Evolutionary conservation across 2,329 filamentous ascomycete species (phyloP), one percentile per base, ranked within the genome.

Genomic region (Scolecobasidium constrictum): DNA sequence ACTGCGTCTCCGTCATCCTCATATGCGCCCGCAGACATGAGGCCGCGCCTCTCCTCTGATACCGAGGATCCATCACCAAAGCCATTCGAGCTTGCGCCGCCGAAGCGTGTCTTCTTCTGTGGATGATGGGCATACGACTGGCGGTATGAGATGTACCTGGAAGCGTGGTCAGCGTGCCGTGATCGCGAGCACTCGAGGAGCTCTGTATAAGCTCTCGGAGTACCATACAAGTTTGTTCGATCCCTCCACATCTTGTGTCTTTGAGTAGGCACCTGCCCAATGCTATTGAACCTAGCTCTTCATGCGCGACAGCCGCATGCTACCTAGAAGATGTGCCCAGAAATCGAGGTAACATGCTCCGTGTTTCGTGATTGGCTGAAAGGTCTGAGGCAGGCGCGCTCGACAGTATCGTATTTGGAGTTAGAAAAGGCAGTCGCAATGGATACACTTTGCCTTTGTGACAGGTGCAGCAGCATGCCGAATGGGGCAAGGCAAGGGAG

Each of bases 101-200:
- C 60, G 56, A 66, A 62, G 55, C 81, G 81, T 52, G 79, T 78
- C 66, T 87, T 86, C 67, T 93, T 88, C 47, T 80, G 77, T 42
- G 92, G 92, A 61, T 95, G 88, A 64, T 96, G 92, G 55, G 87
- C 79, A 66, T 95, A 96, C 56, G 90, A 96, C 69, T 98, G 92
- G 57, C 92, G 88, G 73, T 96, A 98, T 64, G 92, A 96, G 62
- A 98, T 92, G 64, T 93, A 98, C 61, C 90, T 94, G 58, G 62
- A 23, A 42, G 23, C 23, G 12, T 28, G 17, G 20, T 11, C 11
- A 34, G 13, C 18, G 40, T 21, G n/a, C 13, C 17, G 26, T 40
- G 55, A 63, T 52, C 63, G 58, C 51, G 48, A 21, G 38, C 40
- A 23, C 15, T 41, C 39, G 46, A 50, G 42, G 42, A 21, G 45